phyloP scores from a whole-genome alignment of 768 basidiomycete genomes.

The Crepidotus variabilis region DNA sequence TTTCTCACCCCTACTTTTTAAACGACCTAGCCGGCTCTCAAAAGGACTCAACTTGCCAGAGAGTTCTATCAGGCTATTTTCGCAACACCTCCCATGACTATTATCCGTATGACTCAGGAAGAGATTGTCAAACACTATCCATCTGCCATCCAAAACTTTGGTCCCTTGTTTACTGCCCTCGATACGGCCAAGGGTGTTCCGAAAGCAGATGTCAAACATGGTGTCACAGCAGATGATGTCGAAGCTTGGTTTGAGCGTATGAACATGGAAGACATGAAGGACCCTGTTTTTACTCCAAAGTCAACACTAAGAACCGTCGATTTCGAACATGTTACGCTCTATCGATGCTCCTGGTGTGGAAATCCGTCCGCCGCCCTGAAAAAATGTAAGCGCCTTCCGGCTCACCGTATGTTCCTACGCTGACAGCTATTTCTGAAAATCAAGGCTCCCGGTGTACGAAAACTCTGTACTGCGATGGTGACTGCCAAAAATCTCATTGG shows the following conservation, averaged over 20 bases:
- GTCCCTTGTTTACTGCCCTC: conserved; percentile 33
- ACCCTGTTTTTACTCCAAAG: conserved; percentile 18
- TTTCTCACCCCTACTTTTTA: not conserved
- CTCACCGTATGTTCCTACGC: not conserved
- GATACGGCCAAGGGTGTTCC: conserved; percentile 20
- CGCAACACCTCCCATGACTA: conserved; percentile 43
- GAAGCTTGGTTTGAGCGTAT: conserved; percentile 53
- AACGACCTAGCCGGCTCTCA: conserved; percentile 25
- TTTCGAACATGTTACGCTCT: conserved; percentile 48
- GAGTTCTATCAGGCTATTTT: conserved; percentile 51
- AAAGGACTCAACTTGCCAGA: conserved; percentile 46
- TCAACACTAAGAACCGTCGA: conserved; percentile 43
- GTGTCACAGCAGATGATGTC: conserved; percentile 52
- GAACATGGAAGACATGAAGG: conserved; percentile 31
- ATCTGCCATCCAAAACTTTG: conserved; percentile 44
- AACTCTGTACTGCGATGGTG: not conserved
- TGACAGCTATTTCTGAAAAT: not conserved
- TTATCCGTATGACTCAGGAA: conserved; percentile 48
- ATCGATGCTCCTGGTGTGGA: conserved; percentile 61
- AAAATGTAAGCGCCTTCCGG: conserved; percentile 11
- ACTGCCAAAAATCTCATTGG: not conserved
- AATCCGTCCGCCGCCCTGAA: conserved; percentile 41
- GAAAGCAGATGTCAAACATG: conserved; percentile 21
- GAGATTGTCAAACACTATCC: conserved; percentile 44
- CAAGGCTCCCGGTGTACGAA: not conserved